Conservation (phyloP, 108 stramenopile species). For the Conticribra weissflogii region DNA sequence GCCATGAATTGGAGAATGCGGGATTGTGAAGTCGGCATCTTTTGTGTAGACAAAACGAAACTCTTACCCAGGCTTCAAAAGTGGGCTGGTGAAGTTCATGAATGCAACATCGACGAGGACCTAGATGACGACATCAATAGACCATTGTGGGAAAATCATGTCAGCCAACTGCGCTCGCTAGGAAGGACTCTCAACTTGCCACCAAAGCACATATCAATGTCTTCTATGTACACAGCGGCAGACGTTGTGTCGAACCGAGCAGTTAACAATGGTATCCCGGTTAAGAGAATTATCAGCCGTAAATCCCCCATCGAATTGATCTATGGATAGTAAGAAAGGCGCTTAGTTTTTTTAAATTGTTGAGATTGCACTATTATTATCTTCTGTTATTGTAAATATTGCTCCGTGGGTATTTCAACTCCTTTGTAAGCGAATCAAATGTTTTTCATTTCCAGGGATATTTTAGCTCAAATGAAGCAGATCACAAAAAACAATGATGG, state of each 20-base stretch:
- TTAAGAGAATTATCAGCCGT: slow-evolving; percentile 47
- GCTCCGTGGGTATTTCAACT: too few species aligned
- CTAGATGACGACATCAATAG: slow-evolving; percentile 55
- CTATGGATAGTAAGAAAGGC: too few species aligned
- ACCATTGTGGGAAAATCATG: slow-evolving; percentile 52
- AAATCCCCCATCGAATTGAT: slow-evolving; percentile 55
- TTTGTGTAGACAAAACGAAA: slow-evolving; percentile 32
- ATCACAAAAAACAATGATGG: too few species aligned
- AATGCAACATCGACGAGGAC: slow-evolving; percentile 61
- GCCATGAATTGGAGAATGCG: slow-evolving; percentile 69
- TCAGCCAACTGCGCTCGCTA: slow-evolving; percentile 11
- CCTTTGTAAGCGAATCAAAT: too few species aligned
- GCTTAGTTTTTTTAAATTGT: too few species aligned
- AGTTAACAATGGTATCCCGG: slow-evolving; percentile 56
- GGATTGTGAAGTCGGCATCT: slow-evolving; percentile 56
- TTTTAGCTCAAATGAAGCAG: too few species aligned
- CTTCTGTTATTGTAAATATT: too few species aligned
- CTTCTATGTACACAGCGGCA: slow-evolving; percentile 64
- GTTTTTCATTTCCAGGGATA: too few species aligned
- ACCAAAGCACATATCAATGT: slow-evolving; percentile 62
- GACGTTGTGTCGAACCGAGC: slow-evolving; percentile 69
- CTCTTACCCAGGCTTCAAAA: slow-evolving; percentile 30
- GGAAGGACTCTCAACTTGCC: slow-evolving; percentile 1
- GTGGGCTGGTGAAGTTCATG: slow-evolving; percentile 51
- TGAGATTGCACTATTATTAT: too few species aligned